Conservation (phyloP, 768 basidiomycete genomes). For the Russula olivacea region DNA sequence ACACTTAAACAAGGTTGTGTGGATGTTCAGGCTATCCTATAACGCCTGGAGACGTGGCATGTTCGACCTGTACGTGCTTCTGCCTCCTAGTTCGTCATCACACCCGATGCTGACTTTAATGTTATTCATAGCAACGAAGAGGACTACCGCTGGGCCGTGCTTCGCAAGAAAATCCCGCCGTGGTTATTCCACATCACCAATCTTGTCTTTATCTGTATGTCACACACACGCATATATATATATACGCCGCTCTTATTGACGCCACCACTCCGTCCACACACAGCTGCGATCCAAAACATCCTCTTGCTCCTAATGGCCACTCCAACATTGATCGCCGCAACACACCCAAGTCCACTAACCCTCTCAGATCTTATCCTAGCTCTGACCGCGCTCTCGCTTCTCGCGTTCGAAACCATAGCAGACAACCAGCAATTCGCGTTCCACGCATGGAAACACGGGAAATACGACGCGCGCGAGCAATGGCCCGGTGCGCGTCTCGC, state of each 20-base stretch:
- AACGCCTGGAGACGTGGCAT: constrained; percentile 83
- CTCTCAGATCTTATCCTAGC: constrained; percentile 60
- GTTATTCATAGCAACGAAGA: constrained; percentile 55
- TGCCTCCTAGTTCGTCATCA: neutral
- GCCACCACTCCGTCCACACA: neutral
- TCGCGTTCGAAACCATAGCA: constrained; percentile 72
- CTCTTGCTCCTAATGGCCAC: constrained; percentile 68
- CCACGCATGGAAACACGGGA: constrained; percentile 64
- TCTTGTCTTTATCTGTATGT: constrained; percentile 63
- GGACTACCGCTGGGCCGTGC: constrained; percentile 86
- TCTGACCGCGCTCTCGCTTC: constrained; percentile 47
- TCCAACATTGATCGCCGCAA: constrained; percentile 51
- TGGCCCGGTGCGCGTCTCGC: constrained; percentile 62
- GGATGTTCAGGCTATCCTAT: constrained; percentile 70
- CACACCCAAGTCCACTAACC: constrained; percentile 47
- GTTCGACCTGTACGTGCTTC: constrained; percentile 53
- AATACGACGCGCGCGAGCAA: constrained; percentile 29
- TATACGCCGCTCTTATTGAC: neutral
- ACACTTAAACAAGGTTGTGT: constrained; percentile 36
- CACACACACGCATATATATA: neutral
- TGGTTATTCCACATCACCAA: constrained; percentile 58
- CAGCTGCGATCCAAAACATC: constrained; percentile 71
- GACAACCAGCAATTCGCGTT: constrained; percentile 91
- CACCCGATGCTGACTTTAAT: neutral
- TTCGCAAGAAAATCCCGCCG: constrained; percentile 53